Evolutionary conservation across 78 protist species (phyloP).

Genomic region (Dictyostelium intermedium): DNA sequence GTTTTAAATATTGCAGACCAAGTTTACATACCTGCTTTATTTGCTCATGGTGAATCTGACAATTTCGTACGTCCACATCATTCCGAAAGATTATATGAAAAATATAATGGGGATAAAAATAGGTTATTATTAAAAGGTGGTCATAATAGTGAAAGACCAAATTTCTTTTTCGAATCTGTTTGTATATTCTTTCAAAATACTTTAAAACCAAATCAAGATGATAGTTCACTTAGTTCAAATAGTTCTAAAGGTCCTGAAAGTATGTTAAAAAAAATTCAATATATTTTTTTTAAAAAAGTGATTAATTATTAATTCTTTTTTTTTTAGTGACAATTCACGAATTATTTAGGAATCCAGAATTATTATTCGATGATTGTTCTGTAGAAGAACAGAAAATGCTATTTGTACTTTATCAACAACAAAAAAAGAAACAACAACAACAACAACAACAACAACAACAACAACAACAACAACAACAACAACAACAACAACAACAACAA

Average conservation of each 20-base stretch:
- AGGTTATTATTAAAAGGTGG: conserved; percentile 83
- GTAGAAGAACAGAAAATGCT: conserved; percentile 1
- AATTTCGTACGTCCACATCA: conserved; percentile 79
- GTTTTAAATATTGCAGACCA: conserved; percentile 25
- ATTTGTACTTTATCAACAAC: conserved; percentile 14
- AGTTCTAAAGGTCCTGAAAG: not conserved
- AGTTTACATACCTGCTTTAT: conserved; percentile 79
- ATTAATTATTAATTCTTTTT: not conserved
- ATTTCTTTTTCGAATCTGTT: conserved; percentile 83
- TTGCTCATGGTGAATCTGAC: conserved; percentile 83
- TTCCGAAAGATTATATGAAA: conserved; percentile 66
- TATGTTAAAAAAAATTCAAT: too few relatives aligned
- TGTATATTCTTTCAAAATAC: conserved; percentile 82
- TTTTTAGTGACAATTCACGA: not conserved
- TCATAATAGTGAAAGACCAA: conserved; percentile 86
- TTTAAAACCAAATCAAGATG: conserved; percentile 37
- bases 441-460: not conserved
- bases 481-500: not conserved
- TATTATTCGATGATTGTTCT: conserved; percentile 10
- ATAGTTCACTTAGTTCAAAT: not conserved
- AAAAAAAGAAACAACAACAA: not conserved
- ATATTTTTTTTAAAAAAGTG: too few relatives aligned
- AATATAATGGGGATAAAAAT: conserved; percentile 86
- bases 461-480: not conserved
- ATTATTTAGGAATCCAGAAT: not conserved